Evolutionary conservation across 768 basidiomycete species (phyloP).

Genomic region (Baorangia bicolor): DNA sequence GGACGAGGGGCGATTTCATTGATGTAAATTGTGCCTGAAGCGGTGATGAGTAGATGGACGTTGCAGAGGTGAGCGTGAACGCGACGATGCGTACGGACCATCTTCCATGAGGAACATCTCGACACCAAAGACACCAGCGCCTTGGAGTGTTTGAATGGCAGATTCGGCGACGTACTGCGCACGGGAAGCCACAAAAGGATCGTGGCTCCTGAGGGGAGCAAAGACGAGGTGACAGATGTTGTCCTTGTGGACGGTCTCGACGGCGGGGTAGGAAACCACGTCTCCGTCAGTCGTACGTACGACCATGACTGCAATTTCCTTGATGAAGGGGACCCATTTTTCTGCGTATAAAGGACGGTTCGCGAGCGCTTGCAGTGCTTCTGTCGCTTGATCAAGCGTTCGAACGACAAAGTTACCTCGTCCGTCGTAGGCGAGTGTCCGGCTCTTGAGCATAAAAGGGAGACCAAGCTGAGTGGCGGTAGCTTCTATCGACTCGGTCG

Average conservation of each 20-base stretch:
- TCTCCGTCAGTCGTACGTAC: conserved; percentile 76
- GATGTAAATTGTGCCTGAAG: conserved; percentile 69
- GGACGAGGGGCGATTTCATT: conserved; percentile 99
- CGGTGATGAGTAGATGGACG: not conserved
- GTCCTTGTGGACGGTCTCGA: conserved; percentile 93
- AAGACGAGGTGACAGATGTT: conserved; percentile 93
- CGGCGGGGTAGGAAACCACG: conserved; percentile 81
- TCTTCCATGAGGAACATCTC: conserved; percentile 95
- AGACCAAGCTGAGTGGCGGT: conserved; percentile 66
- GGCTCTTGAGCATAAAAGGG: conserved; percentile 93
- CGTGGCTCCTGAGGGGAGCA: conserved; percentile 71
- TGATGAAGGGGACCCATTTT: conserved; percentile 84
- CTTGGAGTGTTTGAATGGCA: conserved; percentile 74
- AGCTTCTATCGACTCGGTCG: conserved; percentile 47
- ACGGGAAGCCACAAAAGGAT: conserved; percentile 51
- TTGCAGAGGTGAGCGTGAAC: not conserved
- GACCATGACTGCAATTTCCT: conserved; percentile 97
- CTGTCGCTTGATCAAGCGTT: conserved; percentile 47
- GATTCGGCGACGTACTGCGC: conserved; percentile 77
- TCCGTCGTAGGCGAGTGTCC: conserved; percentile 96
- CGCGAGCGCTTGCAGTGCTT: conserved; percentile 53
- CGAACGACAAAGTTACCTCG: conserved; percentile 85
- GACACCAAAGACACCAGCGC: conserved; percentile 95
- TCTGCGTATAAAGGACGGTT: conserved; percentile 88
- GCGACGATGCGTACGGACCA: conserved; percentile 47